Percentiles rank a stretch among this genome's conserved stretches.
These are phyloP conservation scores for Halocafeteria seosinensis DNA, from an alignment of 108 stramenopile genomes.

Conservation along the genomic window DNA sequence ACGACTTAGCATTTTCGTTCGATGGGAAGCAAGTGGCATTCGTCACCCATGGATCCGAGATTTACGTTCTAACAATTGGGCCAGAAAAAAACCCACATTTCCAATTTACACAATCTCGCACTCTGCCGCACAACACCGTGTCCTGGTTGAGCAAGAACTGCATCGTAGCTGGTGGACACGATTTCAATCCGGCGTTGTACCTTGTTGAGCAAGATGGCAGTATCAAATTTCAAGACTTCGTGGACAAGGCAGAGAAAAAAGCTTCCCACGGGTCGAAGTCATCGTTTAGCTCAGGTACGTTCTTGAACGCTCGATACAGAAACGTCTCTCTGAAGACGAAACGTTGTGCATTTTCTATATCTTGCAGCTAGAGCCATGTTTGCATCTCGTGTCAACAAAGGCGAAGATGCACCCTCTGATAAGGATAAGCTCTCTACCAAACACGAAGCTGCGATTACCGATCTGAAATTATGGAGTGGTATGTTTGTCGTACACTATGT, in stretches of 20 bases:
- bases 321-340: no score
- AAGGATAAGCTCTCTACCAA: constrained; percentile 15
- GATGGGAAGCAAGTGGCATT: no score
- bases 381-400: constrained; percentile 10
- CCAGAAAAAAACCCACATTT: background rate
- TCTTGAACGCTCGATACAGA: no score
- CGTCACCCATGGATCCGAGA: no score
- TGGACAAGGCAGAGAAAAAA: background rate
- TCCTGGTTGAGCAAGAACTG: constrained; percentile 22
- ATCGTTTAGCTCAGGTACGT: constrained; percentile 6
- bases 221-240: constrained; percentile 2
- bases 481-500: no score
- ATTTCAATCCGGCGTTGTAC: constrained; percentile 37
- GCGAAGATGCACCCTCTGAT: constrained; percentile 1
- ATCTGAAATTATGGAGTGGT: no score
- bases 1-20: no score
- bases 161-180: constrained; percentile 35
- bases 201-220: constrained; percentile 1
- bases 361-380: constrained; percentile 20
- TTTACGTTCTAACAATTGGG: background rate
- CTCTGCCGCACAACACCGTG: constrained; percentile 21
- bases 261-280: constrained; percentile 4
- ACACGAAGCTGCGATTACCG: constrained; percentile 16
- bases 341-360: no score
- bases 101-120: background rate